These are phyloP conservation scores for Geum urbanum DNA, from an alignment of 306 rosid genomes.

Conservation along the genomic window DNA sequence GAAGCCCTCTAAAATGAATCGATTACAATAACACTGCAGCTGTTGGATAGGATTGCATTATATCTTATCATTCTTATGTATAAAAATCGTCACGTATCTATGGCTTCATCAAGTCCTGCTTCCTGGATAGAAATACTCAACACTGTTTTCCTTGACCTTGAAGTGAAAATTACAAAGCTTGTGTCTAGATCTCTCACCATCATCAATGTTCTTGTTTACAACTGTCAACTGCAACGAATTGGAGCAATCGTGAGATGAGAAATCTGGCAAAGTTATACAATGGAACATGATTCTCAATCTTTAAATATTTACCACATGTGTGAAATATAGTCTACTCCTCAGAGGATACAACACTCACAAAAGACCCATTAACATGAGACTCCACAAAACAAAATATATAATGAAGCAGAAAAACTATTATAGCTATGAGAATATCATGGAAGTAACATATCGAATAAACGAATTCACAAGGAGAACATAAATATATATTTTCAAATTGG, in stretches of 20 bases:
- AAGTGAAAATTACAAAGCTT: constrained; percentile 59
- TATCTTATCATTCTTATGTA: no score
- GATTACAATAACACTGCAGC: background rate
- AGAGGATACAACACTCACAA: background rate
- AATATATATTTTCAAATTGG: background rate
- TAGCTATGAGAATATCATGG: background rate
- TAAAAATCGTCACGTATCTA: background rate
- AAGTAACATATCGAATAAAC: background rate
- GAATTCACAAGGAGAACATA: background rate
- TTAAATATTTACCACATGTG: background rate
- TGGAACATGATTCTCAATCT: background rate
- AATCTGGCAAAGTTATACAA: background rate
- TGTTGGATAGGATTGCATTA: background rate
- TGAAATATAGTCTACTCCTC: background rate
- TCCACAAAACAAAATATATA: background rate
- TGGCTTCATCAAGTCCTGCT: constrained; percentile 40
- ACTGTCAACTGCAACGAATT: constrained; percentile 48
- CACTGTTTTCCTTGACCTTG: constrained; percentile 65
- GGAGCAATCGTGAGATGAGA: background rate
- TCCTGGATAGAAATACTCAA: constrained; percentile 81
- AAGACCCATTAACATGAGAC: background rate
- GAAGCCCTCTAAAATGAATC: background rate
- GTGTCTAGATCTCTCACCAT: constrained; percentile 39
- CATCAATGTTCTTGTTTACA: constrained; percentile 39
- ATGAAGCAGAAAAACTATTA: background rate